phyloP scores from a whole-genome alignment of 768 basidiomycete species.

The Rhodotorula paludigena region DNA sequence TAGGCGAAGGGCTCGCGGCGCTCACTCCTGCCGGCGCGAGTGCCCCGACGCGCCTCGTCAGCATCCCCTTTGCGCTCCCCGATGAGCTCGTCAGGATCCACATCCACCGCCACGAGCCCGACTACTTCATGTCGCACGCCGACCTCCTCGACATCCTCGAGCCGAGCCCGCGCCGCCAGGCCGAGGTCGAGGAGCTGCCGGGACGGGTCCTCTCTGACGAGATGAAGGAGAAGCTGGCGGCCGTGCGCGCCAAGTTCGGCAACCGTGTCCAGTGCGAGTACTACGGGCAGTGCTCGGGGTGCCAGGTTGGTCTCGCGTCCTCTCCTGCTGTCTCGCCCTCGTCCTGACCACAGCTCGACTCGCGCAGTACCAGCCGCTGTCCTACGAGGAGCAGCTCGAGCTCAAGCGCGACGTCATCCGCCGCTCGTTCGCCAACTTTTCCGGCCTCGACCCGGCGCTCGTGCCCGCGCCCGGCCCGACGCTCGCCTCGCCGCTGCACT shows the following conservation, averaged over 20 bases:
- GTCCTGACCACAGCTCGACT: no score
- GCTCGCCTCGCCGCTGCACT: conserved; percentile 80
- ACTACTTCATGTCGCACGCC: conserved; percentile 64
- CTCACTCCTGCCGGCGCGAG: conserved; percentile 49
- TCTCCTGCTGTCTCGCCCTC: background rate
- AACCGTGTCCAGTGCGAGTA: conserved; percentile 68
- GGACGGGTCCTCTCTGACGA: conserved; percentile 23
- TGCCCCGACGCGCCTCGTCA: conserved; percentile 67
- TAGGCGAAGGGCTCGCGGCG: conserved; percentile 66
- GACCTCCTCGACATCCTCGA: conserved; percentile 64
- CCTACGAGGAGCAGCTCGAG: conserved; percentile 77
- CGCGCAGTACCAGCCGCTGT: conserved; percentile 65
- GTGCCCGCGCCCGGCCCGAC: conserved; percentile 69
- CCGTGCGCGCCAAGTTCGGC: conserved; percentile 55
- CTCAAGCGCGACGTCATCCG: conserved; percentile 80
- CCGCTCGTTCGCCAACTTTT: conserved; percentile 76
- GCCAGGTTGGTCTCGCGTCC: conserved; percentile 56
- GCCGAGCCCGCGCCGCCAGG: conserved; percentile 46
- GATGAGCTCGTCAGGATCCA: conserved; percentile 70
- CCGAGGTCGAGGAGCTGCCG: conserved; percentile 38
- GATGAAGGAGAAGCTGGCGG: conserved; percentile 47
- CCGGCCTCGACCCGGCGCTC: conserved; percentile 54
- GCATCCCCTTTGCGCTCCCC: conserved; percentile 77
- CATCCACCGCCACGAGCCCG: conserved; percentile 62
- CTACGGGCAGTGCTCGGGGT: conserved; percentile 84